These are phyloP conservation scores for Candida boleticola DNA, from an alignment of 805 yeast species.

Conservation along the genomic window DNA sequence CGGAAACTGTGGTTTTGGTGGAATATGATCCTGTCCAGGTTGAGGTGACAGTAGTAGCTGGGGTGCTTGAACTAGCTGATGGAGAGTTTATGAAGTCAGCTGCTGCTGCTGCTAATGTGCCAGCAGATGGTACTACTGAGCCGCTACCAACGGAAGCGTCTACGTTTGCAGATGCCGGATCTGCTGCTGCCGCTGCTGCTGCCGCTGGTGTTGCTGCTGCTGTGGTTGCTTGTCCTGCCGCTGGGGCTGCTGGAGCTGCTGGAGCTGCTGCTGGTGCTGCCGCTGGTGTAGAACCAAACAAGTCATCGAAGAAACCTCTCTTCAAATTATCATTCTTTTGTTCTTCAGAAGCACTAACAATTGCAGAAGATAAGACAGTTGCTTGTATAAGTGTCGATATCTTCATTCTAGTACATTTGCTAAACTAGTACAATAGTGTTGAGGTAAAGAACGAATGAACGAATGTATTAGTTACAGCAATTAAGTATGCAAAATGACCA, in stretches of 20 bases:
- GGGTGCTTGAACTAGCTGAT: not conserved
- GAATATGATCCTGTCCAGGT: not conserved
- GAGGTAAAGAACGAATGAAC: constrained; percentile 1
- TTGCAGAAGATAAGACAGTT: constrained; percentile 4
- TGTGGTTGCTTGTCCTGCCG: constrained; percentile 5
- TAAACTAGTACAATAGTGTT: not conserved
- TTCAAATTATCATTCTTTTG: not conserved
- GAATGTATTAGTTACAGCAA: not conserved
- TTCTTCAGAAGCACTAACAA: constrained; percentile 4
- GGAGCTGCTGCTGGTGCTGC: not conserved
- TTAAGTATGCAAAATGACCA: not conserved
- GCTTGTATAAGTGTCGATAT: constrained; percentile 5
- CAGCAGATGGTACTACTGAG: not conserved
- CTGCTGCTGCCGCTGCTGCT: constrained; percentile 8
- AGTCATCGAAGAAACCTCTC: not conserved
- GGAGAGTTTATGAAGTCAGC: too few species aligned
- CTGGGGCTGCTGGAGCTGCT: constrained; percentile 3
- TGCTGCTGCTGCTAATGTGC: not conserved
- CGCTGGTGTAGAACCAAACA: not conserved
- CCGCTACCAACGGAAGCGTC: not conserved
- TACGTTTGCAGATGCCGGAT: constrained; percentile 8
- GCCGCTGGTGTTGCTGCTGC: constrained; percentile 6
- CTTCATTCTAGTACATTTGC: constrained; percentile 5
- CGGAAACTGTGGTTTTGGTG: not conserved
- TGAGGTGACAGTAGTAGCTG: not conserved